Evolutionary conservation across 1,284 basidiomycete species (phyloP).

Genomic region (Chondrostereum purpureum): DNA sequence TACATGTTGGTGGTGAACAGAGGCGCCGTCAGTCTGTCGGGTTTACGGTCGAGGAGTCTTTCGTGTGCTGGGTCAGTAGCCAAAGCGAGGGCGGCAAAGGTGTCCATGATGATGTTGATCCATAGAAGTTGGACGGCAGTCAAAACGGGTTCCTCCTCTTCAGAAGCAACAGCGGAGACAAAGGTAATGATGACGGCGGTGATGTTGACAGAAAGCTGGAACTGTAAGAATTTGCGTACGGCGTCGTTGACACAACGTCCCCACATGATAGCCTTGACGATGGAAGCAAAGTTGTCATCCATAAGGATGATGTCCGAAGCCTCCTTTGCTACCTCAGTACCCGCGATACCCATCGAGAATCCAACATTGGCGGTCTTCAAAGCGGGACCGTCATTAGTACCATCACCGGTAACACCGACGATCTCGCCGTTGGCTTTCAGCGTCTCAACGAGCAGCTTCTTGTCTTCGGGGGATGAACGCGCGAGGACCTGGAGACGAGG

Average conservation of each 20-base stretch:
- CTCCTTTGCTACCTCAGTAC: constrained; percentile 98
- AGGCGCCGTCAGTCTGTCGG: constrained; percentile 83
- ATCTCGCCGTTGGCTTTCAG: constrained; percentile 87
- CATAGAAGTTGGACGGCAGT: constrained; percentile 95
- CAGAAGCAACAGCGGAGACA: constrained; percentile 81
- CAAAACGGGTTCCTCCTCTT: constrained; percentile 75
- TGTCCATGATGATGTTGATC: constrained; percentile 98
- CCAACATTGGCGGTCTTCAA: constrained; percentile 93
- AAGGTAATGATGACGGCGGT: constrained; percentile 95
- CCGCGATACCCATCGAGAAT: constrained; percentile 98
- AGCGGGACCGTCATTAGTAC: constrained; percentile 96
- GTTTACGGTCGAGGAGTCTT: constrained; percentile 80
- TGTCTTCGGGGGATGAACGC: constrained; percentile 97
- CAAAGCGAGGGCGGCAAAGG: constrained; percentile 93
- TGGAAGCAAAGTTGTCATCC: constrained; percentile 96
- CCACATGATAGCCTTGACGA: constrained; percentile 98
- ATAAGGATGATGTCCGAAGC: constrained; percentile 98
- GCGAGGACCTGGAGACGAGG: constrained; percentile 77
- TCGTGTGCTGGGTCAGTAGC: constrained; percentile 93
- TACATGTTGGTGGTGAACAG: constrained; percentile 90
- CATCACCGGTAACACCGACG: constrained; percentile 96
- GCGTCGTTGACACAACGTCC: constrained; percentile 97
- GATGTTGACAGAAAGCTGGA: constrained; percentile 95
- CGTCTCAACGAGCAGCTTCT: constrained; percentile 87
- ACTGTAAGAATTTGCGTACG: constrained; percentile 96